These are phyloP conservation scores for Diaporthe aspalathi DNA, from an alignment of 2,329 filamentous ascomycete species.

Conservation along the genomic window DNA sequence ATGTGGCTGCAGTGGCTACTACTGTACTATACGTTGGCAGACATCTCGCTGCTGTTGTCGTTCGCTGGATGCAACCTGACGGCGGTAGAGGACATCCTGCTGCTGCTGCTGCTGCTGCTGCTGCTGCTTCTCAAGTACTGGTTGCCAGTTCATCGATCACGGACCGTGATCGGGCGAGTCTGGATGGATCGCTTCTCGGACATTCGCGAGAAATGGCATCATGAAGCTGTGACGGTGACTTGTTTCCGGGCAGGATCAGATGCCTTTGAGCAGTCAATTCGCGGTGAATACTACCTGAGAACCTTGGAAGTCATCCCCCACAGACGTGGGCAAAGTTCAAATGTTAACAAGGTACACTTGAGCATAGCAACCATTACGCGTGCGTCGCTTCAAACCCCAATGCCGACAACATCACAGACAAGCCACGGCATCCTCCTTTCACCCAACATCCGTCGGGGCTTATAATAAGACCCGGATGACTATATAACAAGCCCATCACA, in stretches of 20 bases:
- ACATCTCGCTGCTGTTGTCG: too few species aligned
- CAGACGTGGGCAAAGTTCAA: too few species aligned
- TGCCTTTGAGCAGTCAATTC: too few species aligned
- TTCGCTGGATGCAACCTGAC: slow-evolving; percentile 9
- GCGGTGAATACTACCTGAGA: background rate
- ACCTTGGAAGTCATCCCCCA: too few species aligned
- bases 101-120: too few species aligned
- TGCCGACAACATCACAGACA: background rate
- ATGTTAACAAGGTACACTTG: too few species aligned
- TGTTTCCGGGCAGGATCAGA: background rate
- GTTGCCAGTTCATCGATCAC: slow-evolving; percentile 7
- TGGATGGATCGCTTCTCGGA: background rate
- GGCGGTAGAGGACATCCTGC: background rate
- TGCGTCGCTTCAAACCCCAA: background rate
- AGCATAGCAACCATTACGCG: slow-evolving; percentile 1
- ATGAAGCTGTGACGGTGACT: background rate
- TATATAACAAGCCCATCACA: background rate
- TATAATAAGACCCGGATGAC: background rate
- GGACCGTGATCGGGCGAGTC: background rate
- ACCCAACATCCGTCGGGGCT: background rate
- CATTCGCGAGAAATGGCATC: too few species aligned
- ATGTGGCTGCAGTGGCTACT: too few species aligned
- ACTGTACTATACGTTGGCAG: too few species aligned
- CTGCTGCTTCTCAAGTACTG: too few species aligned
- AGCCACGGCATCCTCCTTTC: background rate